These are phyloP conservation scores for Sordariomycetes sp. DNA, from an alignment of 2,329 filamentous ascomycete genomes.

Conservation along the genomic window DNA sequence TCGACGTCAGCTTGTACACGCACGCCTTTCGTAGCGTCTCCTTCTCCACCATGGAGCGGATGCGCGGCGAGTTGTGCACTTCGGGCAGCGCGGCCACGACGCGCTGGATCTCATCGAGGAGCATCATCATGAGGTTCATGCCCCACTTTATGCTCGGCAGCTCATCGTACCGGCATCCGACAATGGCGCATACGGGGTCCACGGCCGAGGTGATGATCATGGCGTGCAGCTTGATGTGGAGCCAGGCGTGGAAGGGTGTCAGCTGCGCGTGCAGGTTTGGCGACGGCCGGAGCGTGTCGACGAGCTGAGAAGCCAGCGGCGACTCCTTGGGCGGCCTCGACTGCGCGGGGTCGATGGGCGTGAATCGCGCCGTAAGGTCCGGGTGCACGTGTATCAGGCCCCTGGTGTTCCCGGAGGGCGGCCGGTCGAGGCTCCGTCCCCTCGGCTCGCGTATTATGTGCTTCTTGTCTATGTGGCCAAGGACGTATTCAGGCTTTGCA, in stretches of 20 bases:
- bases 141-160: conserved; percentile 55
- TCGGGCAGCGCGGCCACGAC: conserved; percentile 69
- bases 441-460: conserved; percentile 23
- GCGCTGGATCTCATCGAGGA: conserved; percentile 61
- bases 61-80: conserved; percentile 44
- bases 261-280: conserved; percentile 6
- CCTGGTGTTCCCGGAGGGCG: background rate
- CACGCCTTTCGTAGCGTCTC: conserved; percentile 48
- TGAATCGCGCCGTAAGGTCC: background rate
- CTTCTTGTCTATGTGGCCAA: conserved; percentile 44
- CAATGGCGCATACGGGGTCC: conserved; percentile 68
- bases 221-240: conserved; percentile 65
- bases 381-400: background rate
- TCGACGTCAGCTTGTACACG: conserved; percentile 40
- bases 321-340: conserved; percentile 2
- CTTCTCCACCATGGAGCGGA: conserved; percentile 41
- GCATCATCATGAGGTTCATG: conserved; percentile 50
- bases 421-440: background rate
- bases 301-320: conserved; percentile 1
- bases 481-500: conserved; percentile 58
- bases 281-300: conserved; percentile 6
- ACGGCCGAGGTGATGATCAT: conserved; percentile 64
- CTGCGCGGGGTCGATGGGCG: background rate
- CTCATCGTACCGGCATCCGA: conserved; percentile 63
- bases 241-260: conserved; percentile 34